phyloP scores from a whole-genome alignment of 2,329 filamentous ascomycete species.

The Calonectria montana region DNA sequence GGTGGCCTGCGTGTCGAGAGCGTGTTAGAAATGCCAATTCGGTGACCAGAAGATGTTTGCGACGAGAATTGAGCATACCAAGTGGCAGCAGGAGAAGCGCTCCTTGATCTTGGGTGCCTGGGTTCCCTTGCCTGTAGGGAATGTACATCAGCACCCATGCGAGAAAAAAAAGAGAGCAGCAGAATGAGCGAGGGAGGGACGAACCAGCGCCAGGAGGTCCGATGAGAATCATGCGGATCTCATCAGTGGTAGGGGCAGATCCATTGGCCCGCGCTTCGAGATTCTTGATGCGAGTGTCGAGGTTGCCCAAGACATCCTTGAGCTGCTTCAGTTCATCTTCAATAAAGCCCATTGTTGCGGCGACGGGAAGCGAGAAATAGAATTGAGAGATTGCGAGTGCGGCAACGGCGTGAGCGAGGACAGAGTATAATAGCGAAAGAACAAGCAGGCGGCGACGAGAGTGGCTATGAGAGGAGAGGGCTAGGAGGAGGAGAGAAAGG shows the following conservation, averaged over 20 bases:
- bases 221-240: constrained; percentile 97
- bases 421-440: constrained; percentile 16
- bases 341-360: constrained; percentile 83
- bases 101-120: constrained; percentile 99
- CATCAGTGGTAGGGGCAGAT: constrained; percentile 63
- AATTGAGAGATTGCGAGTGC: constrained; percentile 30
- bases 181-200: constrained; percentile 43
- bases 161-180: constrained; percentile 7
- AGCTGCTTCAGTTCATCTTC: constrained; percentile 87
- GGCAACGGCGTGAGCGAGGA: constrained; percentile 31
- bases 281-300: constrained; percentile 87
- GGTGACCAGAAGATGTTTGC: constrained; percentile 1
- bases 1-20: constrained; percentile 74
- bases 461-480: constrained; percentile 26
- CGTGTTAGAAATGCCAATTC: constrained; percentile 25
- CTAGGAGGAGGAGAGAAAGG: constrained; percentile 21
- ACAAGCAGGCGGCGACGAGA: constrained; percentile 14
- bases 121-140: constrained; percentile 88
- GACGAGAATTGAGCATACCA: constrained; percentile 70
- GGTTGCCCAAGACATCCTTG: constrained; percentile 83
- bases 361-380: constrained; percentile 25
- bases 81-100: constrained; percentile 95
- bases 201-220: constrained; percentile 96
- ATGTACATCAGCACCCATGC: constrained; percentile 29
- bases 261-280: constrained; percentile 80